Conservation (phyloP, 2,329 filamentous ascomycete species). For the Leptodontidium sp. region DNA sequence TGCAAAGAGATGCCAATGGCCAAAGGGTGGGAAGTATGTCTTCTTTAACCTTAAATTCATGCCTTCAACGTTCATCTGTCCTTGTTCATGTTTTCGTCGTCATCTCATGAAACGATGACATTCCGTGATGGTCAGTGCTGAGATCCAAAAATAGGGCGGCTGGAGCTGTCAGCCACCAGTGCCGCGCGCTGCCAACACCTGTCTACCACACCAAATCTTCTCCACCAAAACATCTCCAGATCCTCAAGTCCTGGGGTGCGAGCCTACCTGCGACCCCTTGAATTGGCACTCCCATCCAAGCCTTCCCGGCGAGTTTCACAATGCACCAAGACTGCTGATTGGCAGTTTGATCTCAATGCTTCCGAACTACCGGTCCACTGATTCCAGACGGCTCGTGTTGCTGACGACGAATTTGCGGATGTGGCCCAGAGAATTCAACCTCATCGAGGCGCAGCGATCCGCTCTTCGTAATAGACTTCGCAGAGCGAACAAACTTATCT, state of each 20-base stretch:
- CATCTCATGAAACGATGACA: slow-evolving; percentile 13
- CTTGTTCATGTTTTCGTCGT: slow-evolving; percentile 9
- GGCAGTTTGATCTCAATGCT: slow-evolving; percentile 17
- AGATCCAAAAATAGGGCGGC: slow-evolving; percentile 18
- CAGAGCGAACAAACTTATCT: slow-evolving; percentile 6
- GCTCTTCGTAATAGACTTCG: slow-evolving; percentile 14
- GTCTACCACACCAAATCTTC: background rate
- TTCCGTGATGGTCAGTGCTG: background rate
- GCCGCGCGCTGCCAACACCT: background rate
- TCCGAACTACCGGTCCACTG: slow-evolving; percentile 2
- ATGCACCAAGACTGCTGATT: slow-evolving; percentile 13
- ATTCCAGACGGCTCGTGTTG: slow-evolving; percentile 19
- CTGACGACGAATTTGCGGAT: slow-evolving; percentile 13
- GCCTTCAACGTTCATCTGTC: slow-evolving; percentile 3
- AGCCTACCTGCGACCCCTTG: background rate
- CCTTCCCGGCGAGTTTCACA: slow-evolving; percentile 11
- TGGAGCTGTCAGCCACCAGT: slow-evolving; percentile 8
- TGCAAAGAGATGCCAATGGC: background rate
- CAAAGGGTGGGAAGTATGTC: too few relatives aligned
- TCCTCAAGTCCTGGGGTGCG: slow-evolving; percentile 1
- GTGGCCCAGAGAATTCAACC: slow-evolving; percentile 11
- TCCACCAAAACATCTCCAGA: slow-evolving; percentile 1
- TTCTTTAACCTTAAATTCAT: background rate
- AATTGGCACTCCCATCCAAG: slow-evolving; percentile 13
- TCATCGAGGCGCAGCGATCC: slow-evolving; percentile 18